These are phyloP conservation scores for Hypoxylon sp. DNA, from an alignment of 2,329 filamentous ascomycete species.

Conservation along the genomic window DNA sequence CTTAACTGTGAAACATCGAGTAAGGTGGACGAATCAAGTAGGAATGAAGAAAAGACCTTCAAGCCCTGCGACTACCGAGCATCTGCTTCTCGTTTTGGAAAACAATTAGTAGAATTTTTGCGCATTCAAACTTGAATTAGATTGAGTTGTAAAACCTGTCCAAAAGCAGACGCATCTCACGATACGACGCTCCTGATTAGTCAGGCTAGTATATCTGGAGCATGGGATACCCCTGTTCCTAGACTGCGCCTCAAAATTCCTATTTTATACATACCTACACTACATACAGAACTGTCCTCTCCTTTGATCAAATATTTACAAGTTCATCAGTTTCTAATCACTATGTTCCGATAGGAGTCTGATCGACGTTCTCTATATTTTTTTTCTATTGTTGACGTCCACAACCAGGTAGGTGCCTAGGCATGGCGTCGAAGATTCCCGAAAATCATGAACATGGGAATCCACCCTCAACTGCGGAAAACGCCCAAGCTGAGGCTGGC, in stretches of 20 bases:
- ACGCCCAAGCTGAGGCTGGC: conserved; percentile 13
- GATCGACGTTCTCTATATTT: background rate
- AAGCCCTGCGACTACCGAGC: background rate
- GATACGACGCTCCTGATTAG: background rate
- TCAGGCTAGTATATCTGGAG: conserved; percentile 7
- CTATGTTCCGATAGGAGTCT: conserved; percentile 15
- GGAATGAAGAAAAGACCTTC: background rate
- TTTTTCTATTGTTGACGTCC: background rate
- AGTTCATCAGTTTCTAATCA: background rate
- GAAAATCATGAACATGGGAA: conserved; percentile 23
- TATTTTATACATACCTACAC: background rate
- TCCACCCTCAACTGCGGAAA: background rate
- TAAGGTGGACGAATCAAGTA: background rate
- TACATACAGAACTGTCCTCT: conserved; percentile 9
- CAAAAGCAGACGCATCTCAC: background rate
- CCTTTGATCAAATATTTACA: background rate
- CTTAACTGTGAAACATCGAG: background rate
- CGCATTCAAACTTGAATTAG: background rate
- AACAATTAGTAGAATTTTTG: background rate
- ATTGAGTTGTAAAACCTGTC: background rate
- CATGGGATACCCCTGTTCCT: conserved; percentile 12
- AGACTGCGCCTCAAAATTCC: conserved; percentile 13
- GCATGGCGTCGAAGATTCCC: conserved; percentile 10
- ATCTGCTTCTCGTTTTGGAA: background rate
- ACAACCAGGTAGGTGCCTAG: background rate